phyloP scores from a whole-genome alignment of 2,329 filamentous ascomycete genomes.

The Hymenoscyphus repandus region DNA sequence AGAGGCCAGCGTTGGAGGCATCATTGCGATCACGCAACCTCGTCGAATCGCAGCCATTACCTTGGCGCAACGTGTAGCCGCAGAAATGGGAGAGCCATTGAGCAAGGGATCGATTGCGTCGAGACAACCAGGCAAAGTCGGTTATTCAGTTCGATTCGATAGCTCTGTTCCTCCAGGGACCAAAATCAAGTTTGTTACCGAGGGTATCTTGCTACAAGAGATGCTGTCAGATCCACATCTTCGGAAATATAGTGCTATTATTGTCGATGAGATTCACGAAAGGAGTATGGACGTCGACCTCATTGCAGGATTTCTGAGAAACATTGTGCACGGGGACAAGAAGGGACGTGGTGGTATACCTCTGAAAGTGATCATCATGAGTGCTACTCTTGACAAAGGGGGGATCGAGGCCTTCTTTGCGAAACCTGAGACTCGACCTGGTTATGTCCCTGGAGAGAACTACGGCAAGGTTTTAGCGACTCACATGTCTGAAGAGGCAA shows the following conservation, averaged over 20 bases:
- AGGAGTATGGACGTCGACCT: constrained; percentile 91
- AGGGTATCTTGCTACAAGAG: constrained; percentile 94
- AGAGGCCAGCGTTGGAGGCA: constrained; percentile 60
- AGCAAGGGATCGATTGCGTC: constrained; percentile 43
- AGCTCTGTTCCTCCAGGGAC: constrained; percentile 77
- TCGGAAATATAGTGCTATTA: constrained; percentile 78
- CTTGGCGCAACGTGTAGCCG: constrained; percentile 79
- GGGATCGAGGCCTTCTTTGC: constrained; percentile 71
- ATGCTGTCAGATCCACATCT: constrained; percentile 80
- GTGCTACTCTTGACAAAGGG: constrained; percentile 87
- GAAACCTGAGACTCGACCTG: constrained; percentile 16
- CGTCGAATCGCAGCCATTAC: constrained; percentile 90
- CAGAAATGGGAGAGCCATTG: constrained; percentile 67
- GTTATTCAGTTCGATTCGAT: constrained; percentile 94
- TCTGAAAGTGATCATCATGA: constrained; percentile 92
- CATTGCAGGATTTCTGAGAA: constrained; percentile 80
- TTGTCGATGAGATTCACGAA: constrained; percentile 97
- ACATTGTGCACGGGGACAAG: constrained; percentile 60
- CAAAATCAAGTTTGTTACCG: constrained; percentile 88
- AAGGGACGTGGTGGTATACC: constrained; percentile 64
- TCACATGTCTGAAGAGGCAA: constrained; percentile 17
- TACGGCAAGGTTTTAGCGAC: constrained; percentile 21
- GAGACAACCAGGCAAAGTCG: constrained; percentile 54
- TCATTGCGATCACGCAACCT: constrained; percentile 91
- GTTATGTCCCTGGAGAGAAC: constrained; percentile 30